Conservation (phyloP, 225 moss, liverwort and hornwort genomes). For the Pseudoscleropodium purum region DNA sequence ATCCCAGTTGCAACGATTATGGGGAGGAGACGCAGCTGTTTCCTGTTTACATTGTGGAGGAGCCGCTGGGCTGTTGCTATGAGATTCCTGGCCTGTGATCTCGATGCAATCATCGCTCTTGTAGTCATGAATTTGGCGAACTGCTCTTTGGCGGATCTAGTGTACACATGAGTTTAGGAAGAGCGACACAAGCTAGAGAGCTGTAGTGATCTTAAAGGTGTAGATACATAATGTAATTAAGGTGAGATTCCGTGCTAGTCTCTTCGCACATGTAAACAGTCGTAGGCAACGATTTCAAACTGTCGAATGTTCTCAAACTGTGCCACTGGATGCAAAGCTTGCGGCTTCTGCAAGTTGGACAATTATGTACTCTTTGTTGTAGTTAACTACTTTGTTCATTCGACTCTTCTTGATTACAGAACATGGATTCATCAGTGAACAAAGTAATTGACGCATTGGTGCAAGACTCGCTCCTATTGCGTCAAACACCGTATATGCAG, state of each 20-base stretch:
- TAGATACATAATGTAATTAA: conserved; percentile 27
- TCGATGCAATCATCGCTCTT: not conserved
- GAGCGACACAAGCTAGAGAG: not conserved
- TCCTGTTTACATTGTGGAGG: conserved; percentile 2
- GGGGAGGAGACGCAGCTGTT: conserved; percentile 9
- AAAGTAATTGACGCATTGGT: not conserved
- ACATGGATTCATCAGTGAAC: not conserved
- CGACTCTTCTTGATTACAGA: not conserved
- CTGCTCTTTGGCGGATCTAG: conserved; percentile 20
- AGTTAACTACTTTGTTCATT: not conserved
- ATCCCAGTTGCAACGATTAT: not conserved
- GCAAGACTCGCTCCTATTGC: not conserved
- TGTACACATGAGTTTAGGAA: conserved; percentile 30
- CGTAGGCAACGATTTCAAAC: not conserved
- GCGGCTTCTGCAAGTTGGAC: not conserved
- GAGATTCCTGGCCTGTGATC: conserved; percentile 17
- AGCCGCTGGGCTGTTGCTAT: conserved; percentile 11
- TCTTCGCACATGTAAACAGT: not conserved
- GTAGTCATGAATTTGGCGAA: not conserved
- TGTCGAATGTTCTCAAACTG: too few relatives aligned
- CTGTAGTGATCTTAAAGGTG: not conserved
- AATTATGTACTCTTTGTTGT: not conserved
- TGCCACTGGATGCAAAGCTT: not conserved
- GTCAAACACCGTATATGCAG: not conserved
- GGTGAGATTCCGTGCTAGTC: not conserved